Percentiles rank a stretch among this genome's conserved stretches.
Conservation (phyloP, 441 rosid species). For the Gossypium davidsonii region DNA sequence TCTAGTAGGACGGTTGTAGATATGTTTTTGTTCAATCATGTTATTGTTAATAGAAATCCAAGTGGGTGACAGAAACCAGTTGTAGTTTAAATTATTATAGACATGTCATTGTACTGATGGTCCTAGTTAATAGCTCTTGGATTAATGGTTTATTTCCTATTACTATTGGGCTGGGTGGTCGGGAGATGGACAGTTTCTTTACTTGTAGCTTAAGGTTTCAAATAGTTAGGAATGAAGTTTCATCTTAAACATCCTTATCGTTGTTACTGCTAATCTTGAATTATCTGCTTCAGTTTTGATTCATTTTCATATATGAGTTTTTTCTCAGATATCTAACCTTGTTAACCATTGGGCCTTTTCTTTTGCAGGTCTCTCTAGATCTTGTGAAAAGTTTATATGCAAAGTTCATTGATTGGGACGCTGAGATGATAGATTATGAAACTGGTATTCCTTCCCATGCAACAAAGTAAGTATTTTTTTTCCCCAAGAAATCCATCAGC, state of each 20-base stretch:
- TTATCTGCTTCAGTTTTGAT: neutral
- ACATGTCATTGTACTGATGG: neutral
- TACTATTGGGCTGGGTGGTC: neutral
- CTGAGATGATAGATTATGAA: conserved; percentile 85
- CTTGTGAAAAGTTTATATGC: conserved; percentile 93
- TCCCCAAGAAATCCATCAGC: conserved; percentile 10
- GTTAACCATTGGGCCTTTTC: conserved; percentile 8
- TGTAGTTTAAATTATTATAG: neutral
- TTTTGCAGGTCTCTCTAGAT: conserved; percentile 92
- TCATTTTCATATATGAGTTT: neutral
- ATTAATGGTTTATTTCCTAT: neutral
- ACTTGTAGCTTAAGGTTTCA: neutral
- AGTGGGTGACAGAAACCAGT: conserved; percentile 3
- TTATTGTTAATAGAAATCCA: neutral
- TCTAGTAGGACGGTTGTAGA: neutral
- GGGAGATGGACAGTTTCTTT: neutral
- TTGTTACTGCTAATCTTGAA: neutral
- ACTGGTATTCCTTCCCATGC: conserved; percentile 80
- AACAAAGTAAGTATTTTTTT: conserved; percentile 60
- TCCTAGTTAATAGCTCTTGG: neutral
- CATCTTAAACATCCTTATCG: neutral
- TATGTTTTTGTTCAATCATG: conserved; percentile 1
- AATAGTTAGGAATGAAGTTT: neutral
- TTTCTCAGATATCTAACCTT: neutral
- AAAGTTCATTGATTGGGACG: conserved; percentile 86